A percentile compares a stretch with the other conserved stretches of the same genome.
Evolutionary conservation across 2,329 filamentous ascomycete genomes (phyloP).

Genomic region (Pezizomycotina sp.): DNA sequence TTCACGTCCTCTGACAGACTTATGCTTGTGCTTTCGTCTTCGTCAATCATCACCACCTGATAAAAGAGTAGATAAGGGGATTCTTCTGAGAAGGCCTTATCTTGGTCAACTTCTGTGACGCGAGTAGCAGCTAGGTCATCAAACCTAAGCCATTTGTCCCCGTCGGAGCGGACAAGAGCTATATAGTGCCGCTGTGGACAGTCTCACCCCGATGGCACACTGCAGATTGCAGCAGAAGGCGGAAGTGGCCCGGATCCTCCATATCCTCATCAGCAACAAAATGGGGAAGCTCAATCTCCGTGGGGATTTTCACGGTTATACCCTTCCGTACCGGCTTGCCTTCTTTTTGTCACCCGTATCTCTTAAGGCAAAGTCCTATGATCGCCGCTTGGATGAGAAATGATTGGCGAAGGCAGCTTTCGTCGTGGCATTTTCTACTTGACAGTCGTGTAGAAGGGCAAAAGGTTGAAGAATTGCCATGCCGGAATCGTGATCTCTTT

Average conservation of each 20-base stretch:
- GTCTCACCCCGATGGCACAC: constrained; percentile 82
- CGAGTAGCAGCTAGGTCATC: constrained; percentile 67
- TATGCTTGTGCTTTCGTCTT: too few relatives aligned
- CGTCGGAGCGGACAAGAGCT: constrained; percentile 59
- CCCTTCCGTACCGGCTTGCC: constrained; percentile 56
- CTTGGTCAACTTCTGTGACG: constrained; percentile 61
- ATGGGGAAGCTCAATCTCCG: constrained; percentile 66
- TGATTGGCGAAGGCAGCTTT: constrained; percentile 48
- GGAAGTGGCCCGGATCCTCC: constrained; percentile 63
- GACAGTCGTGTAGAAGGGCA: constrained; percentile 23
- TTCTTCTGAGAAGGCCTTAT: constrained; percentile 61
- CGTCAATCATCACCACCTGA: constrained; percentile 74
- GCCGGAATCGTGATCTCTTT: constrained; percentile 91
- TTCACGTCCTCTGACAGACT: too few relatives aligned
- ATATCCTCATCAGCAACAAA: constrained; percentile 71
- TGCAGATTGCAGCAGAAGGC: constrained; percentile 75
- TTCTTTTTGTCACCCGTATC: constrained; percentile 59
- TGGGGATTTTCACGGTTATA: constrained; percentile 79
- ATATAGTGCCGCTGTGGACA: constrained; percentile 86
- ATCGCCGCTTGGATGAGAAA: constrained; percentile 65
- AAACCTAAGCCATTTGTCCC: constrained; percentile 74
- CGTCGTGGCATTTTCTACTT: constrained; percentile 16
- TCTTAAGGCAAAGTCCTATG: constrained; percentile 80
- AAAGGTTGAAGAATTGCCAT: constrained; percentile 86
- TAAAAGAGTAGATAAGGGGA: constrained; percentile 93